phyloP scores from a whole-genome alignment of 2,329 filamentous ascomycete genomes.

The Zasmidium cellare region DNA sequence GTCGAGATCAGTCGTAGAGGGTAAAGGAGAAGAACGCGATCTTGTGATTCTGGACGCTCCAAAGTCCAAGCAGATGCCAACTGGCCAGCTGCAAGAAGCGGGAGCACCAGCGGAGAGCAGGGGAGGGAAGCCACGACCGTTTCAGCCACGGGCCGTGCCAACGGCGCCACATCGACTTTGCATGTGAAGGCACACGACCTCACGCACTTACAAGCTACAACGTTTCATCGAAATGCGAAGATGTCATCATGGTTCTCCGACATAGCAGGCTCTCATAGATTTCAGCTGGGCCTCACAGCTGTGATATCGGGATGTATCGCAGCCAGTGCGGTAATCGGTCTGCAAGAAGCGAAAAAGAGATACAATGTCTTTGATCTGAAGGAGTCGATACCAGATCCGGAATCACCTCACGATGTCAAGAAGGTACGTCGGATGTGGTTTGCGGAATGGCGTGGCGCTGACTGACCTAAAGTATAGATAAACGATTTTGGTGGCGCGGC shows the following conservation, averaged over 20 bases:
- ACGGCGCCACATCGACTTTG: background rate
- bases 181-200: background rate
- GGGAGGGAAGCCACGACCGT: background rate
- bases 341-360: constrained; percentile 56
- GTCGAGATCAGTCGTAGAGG: too few relatives aligned
- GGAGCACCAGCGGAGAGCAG: background rate
- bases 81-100: background rate
- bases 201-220: background rate
- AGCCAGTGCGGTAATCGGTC: constrained; percentile 56
- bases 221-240: background rate
- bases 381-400: constrained; percentile 59
- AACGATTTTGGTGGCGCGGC: constrained; percentile 61
- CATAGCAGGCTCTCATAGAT: constrained; percentile 46
- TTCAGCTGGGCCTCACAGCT: constrained; percentile 71
- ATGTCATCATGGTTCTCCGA: constrained; percentile 51
- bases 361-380: constrained; percentile 60
- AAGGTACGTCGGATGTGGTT: constrained; percentile 42
- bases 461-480: constrained; percentile 52
- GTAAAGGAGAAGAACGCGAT: too few relatives aligned
- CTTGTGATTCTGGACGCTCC: too few relatives aligned
- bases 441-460: constrained; percentile 29
- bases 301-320: constrained; percentile 54
- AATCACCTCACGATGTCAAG: constrained; percentile 52
- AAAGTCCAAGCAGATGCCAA: too few relatives aligned
- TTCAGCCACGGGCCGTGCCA: background rate